Evolutionary conservation across 2,329 filamentous ascomycete species (phyloP).

Genomic region (Monilinia aucupariae): DNA sequence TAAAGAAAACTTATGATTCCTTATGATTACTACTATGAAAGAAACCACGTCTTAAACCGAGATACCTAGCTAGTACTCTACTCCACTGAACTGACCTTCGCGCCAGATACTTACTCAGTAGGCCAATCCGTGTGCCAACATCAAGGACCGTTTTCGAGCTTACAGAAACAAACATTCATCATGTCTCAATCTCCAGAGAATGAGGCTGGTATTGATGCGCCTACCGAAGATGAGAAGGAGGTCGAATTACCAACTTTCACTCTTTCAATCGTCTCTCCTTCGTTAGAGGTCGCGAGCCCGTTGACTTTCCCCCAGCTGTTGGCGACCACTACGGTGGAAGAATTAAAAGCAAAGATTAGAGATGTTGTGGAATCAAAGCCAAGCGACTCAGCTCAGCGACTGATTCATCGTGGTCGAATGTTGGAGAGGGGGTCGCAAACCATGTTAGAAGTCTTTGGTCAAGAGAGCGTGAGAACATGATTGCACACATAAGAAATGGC

Average conservation of each 20-base stretch:
- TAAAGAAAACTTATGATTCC: no score
- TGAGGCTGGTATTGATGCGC: slow-evolving; percentile 17
- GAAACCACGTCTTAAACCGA: neutral
- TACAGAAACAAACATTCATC: neutral
- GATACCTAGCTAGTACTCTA: neutral
- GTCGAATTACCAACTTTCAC: slow-evolving; percentile 43
- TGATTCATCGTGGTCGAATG: slow-evolving; percentile 57
- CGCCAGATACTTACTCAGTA: neutral
- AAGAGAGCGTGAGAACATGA: slow-evolving; percentile 38
- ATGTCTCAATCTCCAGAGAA: slow-evolving; percentile 26
- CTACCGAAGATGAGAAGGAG: slow-evolving; percentile 24
- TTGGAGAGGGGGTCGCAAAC: slow-evolving; percentile 51
- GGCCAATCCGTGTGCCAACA: neutral
- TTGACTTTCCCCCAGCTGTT: slow-evolving; percentile 46
- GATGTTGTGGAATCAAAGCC: slow-evolving; percentile 47
- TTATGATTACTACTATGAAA: slow-evolving; percentile 6
- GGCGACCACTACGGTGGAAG: slow-evolving; percentile 47
- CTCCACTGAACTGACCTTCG: neutral
- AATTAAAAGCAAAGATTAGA: slow-evolving; percentile 55
- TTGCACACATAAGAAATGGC: neutral
- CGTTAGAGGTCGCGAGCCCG: slow-evolving; percentile 47
- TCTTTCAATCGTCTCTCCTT: slow-evolving; percentile 55
- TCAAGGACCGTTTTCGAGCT: neutral
- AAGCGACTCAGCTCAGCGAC: slow-evolving; percentile 49
- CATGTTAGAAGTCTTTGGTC: slow-evolving; percentile 52